Conservation (phyloP, 371 early-diverging fungal species). For the Homolaphlyctis polyrhiza region DNA sequence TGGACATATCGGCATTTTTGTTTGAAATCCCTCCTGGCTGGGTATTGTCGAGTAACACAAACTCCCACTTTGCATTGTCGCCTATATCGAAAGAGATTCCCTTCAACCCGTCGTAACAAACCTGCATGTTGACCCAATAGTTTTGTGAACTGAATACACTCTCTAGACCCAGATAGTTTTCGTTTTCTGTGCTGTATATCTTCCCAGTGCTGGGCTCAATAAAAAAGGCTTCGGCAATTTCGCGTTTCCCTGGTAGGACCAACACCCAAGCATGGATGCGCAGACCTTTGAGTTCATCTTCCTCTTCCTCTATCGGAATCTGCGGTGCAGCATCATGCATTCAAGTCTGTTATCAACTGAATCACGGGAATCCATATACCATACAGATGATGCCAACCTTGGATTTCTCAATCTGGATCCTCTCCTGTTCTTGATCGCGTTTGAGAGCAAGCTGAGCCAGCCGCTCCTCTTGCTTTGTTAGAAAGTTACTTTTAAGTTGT, state of each 20-base stretch:
- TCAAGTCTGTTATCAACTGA: neutral
- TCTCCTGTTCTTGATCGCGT: neutral
- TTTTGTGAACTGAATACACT: conserved; percentile 46
- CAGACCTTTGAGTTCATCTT: conserved; percentile 46
- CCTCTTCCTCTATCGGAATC: conserved; percentile 23
- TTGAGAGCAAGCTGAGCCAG: neutral
- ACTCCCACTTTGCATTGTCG: conserved; percentile 57
- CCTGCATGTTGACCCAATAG: conserved; percentile 60
- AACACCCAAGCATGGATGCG: conserved; percentile 53
- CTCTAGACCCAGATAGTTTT: conserved; percentile 48
- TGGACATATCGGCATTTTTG: conserved; percentile 9
- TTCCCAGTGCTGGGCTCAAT: conserved; percentile 48
- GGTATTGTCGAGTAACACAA: conserved; percentile 44
- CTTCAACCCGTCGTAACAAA: conserved; percentile 49
- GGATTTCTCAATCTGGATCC: neutral
- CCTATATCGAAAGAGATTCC: conserved; percentile 51
- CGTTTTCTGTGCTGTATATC: conserved; percentile 37
- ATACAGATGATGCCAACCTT: too few species aligned
- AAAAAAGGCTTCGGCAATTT: conserved; percentile 50
- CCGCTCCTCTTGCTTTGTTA: conserved; percentile 38
- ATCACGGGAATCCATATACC: too few species aligned
- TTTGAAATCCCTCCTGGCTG: conserved; percentile 26
- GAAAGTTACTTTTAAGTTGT: conserved; percentile 33
- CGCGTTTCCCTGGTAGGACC: conserved; percentile 48
- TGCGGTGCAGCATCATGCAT: neutral